Conservation (phyloP, 768 basidiomycete species). For the Leccinum longicurvipes region DNA sequence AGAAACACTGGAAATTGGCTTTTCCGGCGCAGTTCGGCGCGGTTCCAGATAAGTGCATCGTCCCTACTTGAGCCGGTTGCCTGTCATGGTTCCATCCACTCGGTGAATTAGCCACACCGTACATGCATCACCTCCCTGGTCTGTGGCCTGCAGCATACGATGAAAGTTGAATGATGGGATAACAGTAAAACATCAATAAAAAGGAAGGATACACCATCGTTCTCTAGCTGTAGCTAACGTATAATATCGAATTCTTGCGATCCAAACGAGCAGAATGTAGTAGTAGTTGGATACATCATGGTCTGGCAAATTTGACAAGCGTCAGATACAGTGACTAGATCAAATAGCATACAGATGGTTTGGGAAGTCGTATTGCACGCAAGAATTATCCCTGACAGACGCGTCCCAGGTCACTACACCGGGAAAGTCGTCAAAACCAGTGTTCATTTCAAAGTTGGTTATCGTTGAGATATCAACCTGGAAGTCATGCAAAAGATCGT, state of each 20-base stretch:
- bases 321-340: background rate
- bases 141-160: background rate
- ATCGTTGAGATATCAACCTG: background rate
- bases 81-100: too few species aligned
- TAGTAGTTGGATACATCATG: background rate
- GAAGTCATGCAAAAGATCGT: background rate
- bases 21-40: too few species aligned
- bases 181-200: too few species aligned
- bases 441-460: conserved; percentile 10
- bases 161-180: too few species aligned
- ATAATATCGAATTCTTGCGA: background rate
- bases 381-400: background rate
- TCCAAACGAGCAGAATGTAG: background rate
- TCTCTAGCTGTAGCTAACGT: background rate
- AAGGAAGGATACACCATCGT: too few species aligned
- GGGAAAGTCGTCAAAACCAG: too few species aligned
- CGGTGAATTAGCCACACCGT: too few species aligned
- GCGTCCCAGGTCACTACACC: background rate
- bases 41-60: too few species aligned
- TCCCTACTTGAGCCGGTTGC: too few species aligned
- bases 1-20: too few species aligned
- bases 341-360: background rate
- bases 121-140: too few species aligned
- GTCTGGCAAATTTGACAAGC: background rate
- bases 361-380: background rate